Conservation (phyloP, 306 rosid species). For the Quercus parvula region DNA sequence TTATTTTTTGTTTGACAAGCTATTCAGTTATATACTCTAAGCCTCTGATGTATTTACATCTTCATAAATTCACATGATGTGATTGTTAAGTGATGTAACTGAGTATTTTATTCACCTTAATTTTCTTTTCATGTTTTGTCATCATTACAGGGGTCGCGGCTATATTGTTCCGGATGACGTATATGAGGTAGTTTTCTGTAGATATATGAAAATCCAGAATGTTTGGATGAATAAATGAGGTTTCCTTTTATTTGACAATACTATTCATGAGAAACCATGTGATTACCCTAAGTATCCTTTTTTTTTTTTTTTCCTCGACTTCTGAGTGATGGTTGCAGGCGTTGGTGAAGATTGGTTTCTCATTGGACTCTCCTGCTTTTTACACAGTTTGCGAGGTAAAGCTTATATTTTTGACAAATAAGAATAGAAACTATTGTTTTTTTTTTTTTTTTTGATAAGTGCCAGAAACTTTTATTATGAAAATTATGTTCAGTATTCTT, state of each 20-base stretch:
- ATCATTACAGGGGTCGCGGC: conserved; percentile 71
- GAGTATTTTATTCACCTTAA: neutral
- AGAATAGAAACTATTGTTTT: neutral
- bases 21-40: conserved; percentile 9
- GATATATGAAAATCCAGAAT: neutral
- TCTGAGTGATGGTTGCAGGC: conserved; percentile 48
- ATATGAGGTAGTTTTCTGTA: conserved; percentile 46
- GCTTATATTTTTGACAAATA: conserved; percentile 2
- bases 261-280: conserved; percentile 5
- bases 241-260: neutral
- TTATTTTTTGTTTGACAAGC: neutral
- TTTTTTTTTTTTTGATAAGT: too few species aligned
- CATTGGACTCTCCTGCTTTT: conserved; percentile 87
- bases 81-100: neutral
- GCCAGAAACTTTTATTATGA: neutral
- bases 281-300: neutral
- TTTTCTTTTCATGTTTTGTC: conserved; percentile 9
- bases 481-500: neutral
- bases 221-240: neutral
- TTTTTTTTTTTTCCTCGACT: conserved; percentile 14
- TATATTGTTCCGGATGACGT: conserved; percentile 74
- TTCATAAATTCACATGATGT: neutral
- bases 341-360: conserved; percentile 74
- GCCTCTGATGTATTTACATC: neutral
- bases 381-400: conserved; percentile 85